A percentile compares a stretch with the other conserved stretches of the same genome.
Evolutionary conservation across 352 stramenopile species (phyloP).

Genomic region (Globisporangium radiosum): DNA sequence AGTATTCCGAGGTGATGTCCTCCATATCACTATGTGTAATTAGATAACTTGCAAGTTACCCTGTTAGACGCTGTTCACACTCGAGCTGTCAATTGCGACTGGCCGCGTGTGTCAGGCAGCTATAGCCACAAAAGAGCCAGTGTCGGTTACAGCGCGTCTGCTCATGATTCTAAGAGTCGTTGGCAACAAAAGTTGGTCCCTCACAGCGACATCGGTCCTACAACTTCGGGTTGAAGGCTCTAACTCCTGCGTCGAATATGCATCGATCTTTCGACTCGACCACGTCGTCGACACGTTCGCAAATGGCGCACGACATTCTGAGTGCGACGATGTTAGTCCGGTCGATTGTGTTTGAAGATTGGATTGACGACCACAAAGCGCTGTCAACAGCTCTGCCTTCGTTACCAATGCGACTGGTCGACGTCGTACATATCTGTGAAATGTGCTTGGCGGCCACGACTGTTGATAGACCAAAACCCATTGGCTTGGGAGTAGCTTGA

Average conservation of each 20-base stretch:
- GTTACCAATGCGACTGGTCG: no score
- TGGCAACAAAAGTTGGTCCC: slow-evolving; percentile 50
- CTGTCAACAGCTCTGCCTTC: no score
- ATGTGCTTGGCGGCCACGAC: no score
- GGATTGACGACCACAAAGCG: slow-evolving; percentile 12
- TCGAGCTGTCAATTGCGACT: slow-evolving; percentile 7
- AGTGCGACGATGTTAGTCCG: slow-evolving; percentile 34
- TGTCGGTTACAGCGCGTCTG: slow-evolving; percentile 26
- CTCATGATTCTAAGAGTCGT: slow-evolving; percentile 59
- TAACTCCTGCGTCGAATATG: slow-evolving; percentile 46
- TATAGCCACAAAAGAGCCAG: not conserved
- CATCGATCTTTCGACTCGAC: slow-evolving; percentile 52
- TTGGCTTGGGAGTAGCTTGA: no score
- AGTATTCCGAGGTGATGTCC: no score
- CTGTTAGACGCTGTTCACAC: slow-evolving; percentile 50
- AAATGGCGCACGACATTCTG: slow-evolving; percentile 59
- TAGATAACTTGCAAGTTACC: no score
- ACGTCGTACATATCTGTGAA: no score
- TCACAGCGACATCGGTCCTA: slow-evolving; percentile 44
- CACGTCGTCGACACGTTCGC: slow-evolving; percentile 65
- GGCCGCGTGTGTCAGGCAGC: not conserved
- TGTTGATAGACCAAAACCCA: no score
- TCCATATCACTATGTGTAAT: no score
- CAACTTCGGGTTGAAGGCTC: slow-evolving; percentile 26
- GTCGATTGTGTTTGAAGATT: slow-evolving; percentile 60